These are phyloP conservation scores for Colletotrichum simmondsii DNA, from an alignment of 2,329 filamentous ascomycete species.

Conservation along the genomic window DNA sequence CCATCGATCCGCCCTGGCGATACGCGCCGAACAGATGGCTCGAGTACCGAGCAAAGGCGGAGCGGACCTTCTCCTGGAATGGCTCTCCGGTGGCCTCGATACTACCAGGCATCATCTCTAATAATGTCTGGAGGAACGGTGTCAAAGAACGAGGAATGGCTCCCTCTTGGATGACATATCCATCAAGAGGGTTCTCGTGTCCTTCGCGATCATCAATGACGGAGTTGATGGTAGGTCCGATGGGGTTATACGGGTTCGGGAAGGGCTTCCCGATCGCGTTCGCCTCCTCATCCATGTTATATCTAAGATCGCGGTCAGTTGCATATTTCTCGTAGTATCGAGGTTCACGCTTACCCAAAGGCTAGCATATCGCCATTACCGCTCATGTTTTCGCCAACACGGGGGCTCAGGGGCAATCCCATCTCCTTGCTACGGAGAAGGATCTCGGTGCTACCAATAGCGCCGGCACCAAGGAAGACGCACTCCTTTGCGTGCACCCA, in stretches of 20 bases:
- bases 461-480: slow-evolving; percentile 74
- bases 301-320: slow-evolving; percentile 49
- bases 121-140: slow-evolving; percentile 65
- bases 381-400: slow-evolving; percentile 69
- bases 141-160: slow-evolving; percentile 68
- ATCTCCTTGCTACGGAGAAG: slow-evolving; percentile 68
- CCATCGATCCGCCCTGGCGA: slow-evolving; percentile 63
- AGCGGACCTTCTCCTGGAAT: slow-evolving; percentile 54
- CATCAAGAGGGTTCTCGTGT: slow-evolving; percentile 65
- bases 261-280: slow-evolving; percentile 65
- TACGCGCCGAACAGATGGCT: slow-evolving; percentile 71
- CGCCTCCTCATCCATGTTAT: slow-evolving; percentile 67
- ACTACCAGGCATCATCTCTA: slow-evolving; percentile 64
- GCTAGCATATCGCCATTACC: slow-evolving; percentile 75
- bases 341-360: slow-evolving; percentile 60
- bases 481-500: slow-evolving; percentile 74
- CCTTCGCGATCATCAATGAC: slow-evolving; percentile 69
- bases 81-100: slow-evolving; percentile 49
- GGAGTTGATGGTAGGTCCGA: slow-evolving; percentile 72
- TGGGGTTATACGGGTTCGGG: slow-evolving; percentile 61
- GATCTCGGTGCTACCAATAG: slow-evolving; percentile 74
- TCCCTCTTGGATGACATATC: slow-evolving; percentile 73
- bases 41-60: slow-evolving; percentile 59
- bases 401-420: slow-evolving; percentile 67
- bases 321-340: neutral